Conservation (phyloP, 371 early-diverging fungal species). For the Chytridium lagenaria region DNA sequence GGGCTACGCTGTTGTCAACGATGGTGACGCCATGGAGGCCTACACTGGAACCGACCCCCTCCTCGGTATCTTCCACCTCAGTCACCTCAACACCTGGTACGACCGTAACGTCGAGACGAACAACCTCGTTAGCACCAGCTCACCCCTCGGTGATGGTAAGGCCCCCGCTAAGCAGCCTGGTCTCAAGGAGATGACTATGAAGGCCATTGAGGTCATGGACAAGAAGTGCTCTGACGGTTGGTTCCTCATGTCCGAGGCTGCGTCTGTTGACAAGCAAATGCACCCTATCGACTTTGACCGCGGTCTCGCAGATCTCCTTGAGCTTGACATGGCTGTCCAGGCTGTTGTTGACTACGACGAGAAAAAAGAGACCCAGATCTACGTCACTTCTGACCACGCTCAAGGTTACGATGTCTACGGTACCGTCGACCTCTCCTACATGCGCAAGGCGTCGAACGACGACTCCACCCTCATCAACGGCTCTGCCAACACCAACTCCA, state of each 20-base stretch:
- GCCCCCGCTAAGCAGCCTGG: constrained; percentile 71
- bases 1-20: constrained; percentile 67
- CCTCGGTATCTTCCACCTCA: constrained; percentile 70
- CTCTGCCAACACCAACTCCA: constrained; percentile 30
- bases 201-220: constrained; percentile 54
- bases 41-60: constrained; percentile 63
- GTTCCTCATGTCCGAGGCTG: constrained; percentile 80
- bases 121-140: constrained; percentile 54
- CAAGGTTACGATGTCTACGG: constrained; percentile 78
- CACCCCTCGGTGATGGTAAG: constrained; percentile 57
- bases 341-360: constrained; percentile 47
- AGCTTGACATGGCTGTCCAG: constrained; percentile 71
- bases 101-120: constrained; percentile 69
- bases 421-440: constrained; percentile 61
- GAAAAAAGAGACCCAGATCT: constrained; percentile 63
- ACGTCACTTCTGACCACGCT: constrained; percentile 75
- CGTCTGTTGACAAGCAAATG: constrained; percentile 74
- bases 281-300: constrained; percentile 76
- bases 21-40: constrained; percentile 59
- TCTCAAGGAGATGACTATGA: constrained; percentile 69
- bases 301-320: constrained; percentile 71
- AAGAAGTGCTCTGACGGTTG: constrained; percentile 69
- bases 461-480: constrained; percentile 36
- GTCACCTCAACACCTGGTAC: constrained; percentile 73
- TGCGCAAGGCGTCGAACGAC: constrained; percentile 34